Evolutionary conservation across 441 rosid species (phyloP).

Genomic region (Theobroma grandiflorum): DNA sequence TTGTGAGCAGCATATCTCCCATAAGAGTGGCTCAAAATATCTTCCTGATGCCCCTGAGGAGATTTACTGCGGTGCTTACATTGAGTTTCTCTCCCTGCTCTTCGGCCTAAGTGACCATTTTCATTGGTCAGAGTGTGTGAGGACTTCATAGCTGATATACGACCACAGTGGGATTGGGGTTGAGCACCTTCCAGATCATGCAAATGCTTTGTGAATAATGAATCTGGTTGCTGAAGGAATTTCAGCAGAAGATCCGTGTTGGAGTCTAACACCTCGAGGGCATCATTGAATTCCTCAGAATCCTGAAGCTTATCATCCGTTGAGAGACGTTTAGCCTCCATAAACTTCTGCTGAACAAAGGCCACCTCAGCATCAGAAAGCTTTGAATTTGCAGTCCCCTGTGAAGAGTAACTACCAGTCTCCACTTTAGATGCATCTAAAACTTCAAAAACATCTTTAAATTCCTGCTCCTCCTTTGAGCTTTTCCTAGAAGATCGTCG

Average conservation of each 20-base stretch:
- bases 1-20: constrained; percentile 40
- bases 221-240: constrained; percentile 91
- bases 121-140: constrained; percentile 45
- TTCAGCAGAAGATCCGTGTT: constrained; percentile 77
- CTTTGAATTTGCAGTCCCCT: constrained; percentile 44
- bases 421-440: constrained; percentile 61
- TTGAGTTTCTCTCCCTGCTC: constrained; percentile 45
- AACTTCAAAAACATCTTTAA: constrained; percentile 96
- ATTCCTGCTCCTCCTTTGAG: constrained; percentile 85
- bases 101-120: constrained; percentile 37
- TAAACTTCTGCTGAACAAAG: constrained; percentile 70
- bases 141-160: constrained; percentile 43
- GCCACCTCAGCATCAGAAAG: constrained; percentile 69
- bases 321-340: constrained; percentile 78
- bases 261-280: constrained; percentile 82
- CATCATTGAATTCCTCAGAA: constrained; percentile 77
- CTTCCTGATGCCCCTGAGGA: constrained; percentile 42
- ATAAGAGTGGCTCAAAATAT: constrained; percentile 39
- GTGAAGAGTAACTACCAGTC: constrained; percentile 41
- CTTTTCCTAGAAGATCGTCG: constrained; percentile 61
- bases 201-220: constrained; percentile 81
- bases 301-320: constrained; percentile 71
- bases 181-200: constrained; percentile 62
- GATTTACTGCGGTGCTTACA: constrained; percentile 42
- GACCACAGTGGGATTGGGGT: constrained; percentile 54